Evolutionary conservation across 192 early-diverging fungal genomes (phyloP).

Genomic region (Rhizophlyctis rosea): DNA sequence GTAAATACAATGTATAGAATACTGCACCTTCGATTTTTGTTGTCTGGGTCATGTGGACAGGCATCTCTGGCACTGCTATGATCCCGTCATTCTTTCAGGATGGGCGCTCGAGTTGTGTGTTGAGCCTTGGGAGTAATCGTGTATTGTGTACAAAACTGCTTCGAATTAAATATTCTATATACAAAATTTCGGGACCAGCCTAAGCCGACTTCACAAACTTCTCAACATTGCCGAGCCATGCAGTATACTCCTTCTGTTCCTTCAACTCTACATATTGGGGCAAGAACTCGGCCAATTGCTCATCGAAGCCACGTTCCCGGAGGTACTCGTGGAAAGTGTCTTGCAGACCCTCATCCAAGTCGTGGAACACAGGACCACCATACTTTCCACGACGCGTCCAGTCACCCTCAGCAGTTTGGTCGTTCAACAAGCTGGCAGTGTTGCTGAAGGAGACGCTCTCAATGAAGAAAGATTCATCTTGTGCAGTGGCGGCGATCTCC

Average conservation of each 20-base stretch:
- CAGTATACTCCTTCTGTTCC: slow-evolving; percentile 90
- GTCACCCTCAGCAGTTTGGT: slow-evolving; percentile 75
- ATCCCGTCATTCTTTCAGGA: no score
- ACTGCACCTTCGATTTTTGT: no score
- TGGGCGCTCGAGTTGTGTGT: no score
- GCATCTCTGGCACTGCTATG: no score
- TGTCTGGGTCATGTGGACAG: no score
- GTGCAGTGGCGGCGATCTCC: slow-evolving; percentile 73
- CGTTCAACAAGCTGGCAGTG: slow-evolving; percentile 59
- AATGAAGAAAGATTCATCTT: slow-evolving; percentile 84
- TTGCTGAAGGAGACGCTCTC: slow-evolving; percentile 73
- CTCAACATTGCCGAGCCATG: slow-evolving; percentile 81
- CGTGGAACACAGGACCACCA: slow-evolving; percentile 86
- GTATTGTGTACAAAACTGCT: no score
- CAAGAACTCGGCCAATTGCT: slow-evolving; percentile 79
- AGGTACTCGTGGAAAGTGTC: slow-evolving; percentile 58
- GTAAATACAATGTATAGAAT: no score
- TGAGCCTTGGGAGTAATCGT: no score
- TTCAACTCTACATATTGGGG: slow-evolving; percentile 88
- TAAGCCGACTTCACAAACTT: slow-evolving; percentile 73
- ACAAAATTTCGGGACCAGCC: no score
- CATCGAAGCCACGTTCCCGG: slow-evolving; percentile 85
- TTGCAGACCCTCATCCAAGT: slow-evolving; percentile 77
- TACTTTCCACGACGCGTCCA: slow-evolving; percentile 84
- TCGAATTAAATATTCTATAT: no score